Evolutionary conservation across 2,329 filamentous ascomycete species (phyloP), one percentile per base, ranked within the genome.

Genomic region (Fusarium devonianum): DNA sequence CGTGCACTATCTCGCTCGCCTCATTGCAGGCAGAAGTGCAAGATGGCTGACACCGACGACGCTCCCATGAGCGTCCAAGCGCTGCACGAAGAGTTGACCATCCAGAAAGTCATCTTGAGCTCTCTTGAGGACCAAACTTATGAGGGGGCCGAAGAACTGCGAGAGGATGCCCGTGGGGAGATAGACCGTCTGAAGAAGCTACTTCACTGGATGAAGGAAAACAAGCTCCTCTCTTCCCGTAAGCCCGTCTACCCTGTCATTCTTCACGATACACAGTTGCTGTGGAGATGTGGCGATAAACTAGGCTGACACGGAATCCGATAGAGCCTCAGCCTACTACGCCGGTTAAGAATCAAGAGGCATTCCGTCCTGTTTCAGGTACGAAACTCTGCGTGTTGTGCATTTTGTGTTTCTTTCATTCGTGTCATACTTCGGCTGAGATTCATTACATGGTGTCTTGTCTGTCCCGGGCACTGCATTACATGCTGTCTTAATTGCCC

Each of bases 41-140:
- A 30, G 17, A 59, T 53, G 60, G 56, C 51, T 36, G 36, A 53
- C 32, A 32, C 50, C 34, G 47, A 43, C 38, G 32, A 23, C 55
- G 62, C 18, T 34, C 37, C 56, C 13, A 53, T 56, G 47, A 56
- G 45, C 8, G 36, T 69, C 13, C 60, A 67, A 35, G 64, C 62
- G 13, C 57, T 78, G 14, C 56, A 56, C 13, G 73, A 77, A 36
- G 76, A 79, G 45, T 63, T 80, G 51, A 67, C 60, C 22, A 67
- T 78, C 14, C 73, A 78, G 49, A 67, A 67, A 35, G 73, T 75
- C 38, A 69, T 80, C 14, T 66, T 80, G 3, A 56, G 62, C 7
- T 79, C 77, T 2, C 69, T 81, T n/a, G 28, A 53, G 14, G 53
- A 41, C 17, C 59, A 59, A 23, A 41, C 50, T 6, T 65, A 63